Evolutionary conservation across 2,329 filamentous ascomycete genomes (phyloP), one percentile per base, ranked within the genome.

Genomic region (Aspergillus awamori): DNA sequence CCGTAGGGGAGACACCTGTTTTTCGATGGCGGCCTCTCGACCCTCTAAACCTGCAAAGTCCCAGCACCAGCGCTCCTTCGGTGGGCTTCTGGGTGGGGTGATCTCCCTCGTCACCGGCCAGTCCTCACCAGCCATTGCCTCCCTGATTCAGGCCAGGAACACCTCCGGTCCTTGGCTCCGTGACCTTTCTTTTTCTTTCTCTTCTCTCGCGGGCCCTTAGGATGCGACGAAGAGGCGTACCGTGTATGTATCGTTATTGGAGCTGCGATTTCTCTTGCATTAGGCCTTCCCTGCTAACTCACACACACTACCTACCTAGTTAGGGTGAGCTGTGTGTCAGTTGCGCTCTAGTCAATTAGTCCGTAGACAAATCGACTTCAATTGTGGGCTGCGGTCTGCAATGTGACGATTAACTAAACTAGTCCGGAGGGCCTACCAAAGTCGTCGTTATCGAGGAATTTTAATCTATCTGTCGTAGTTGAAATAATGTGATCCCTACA

Each of bases 131-230:
- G 63, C 63, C 64, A 64, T 64, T 65, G 53, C 56, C 66, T 64
- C 61, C 62, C 65, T 63, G 63, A 58, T 64, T 65, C 63, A 63
- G 60, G 58, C 61, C 67, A 67, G 64, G 67, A 68, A 69, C 67
- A 69, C 64, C 65, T 69, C 61, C 63, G 67, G 60, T 60, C 58
- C 67, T 69, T 67, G 64, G 65, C 64, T 52, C 58, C 43, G 53
- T 36, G 48, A 59, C 48, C 49, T 54, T 64, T 64, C 56, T 61
- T 56, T 28, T 58, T 47, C 28, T 45, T 30, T 53, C 36, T 51
- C 41, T 43, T 56, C 53, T 61, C 45, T 33, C 20, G 20, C 20
- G 47, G 47, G 47, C 15, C 26, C 45, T 28, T 28, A 26, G 47
- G 28, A 51, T 51, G 47, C 47, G 47, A 51, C 24, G 15, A 17